Evolutionary conservation across 208 protist species (phyloP), one percentile per base, ranked within the genome.

Genomic region (Novymonas esmeraldas): DNA sequence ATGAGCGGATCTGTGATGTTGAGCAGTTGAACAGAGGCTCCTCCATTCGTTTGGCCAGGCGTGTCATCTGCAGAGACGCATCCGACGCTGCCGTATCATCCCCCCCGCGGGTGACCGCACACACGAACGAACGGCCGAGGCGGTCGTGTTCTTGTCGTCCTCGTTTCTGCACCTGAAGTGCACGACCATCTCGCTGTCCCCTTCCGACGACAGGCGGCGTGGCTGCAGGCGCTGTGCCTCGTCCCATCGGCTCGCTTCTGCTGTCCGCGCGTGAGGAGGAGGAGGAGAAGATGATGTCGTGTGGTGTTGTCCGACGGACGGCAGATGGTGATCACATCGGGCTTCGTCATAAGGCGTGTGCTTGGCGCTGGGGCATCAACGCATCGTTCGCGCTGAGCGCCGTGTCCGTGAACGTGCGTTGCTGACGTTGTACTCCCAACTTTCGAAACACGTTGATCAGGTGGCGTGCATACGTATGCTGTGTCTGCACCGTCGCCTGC

Each of bases 251-350:
- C 56, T 64, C 14, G 55, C n/a, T n/a, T n/a, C 66, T 0, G 66
- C 64, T 39, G 64, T 72, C 66, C 66, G 64, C 20, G 56, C 45
- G n/a, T n/a, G n/a, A n/a, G n/a, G n/a, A n/a, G n/a, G n/a, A n/a
- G n/a, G 3, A 72, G 56, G 6, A 33, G 11, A 10, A 72, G 38
- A 24, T 33, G 18, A 29, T 34, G 34, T 28, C 26, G 39, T 2
- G 39, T 34, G n/a, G 24, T 9, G 9, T 14, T 38, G 6, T 9
- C 3, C 22, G 10, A 16, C 14, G 18, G 10, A 3, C 18, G 5
- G 20, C 18, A 11, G 38, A 63, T 72, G 6, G 3, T 42, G 4
- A 16, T 34, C 31, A 72, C 26, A 29, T 72, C 56, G 46, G 10
- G 2, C n/a, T 31, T n/a, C 11, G 42, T 45, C 28, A 72, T n/a